These are phyloP conservation scores for Russula virescens DNA, from an alignment of 768 basidiomycete species.

Conservation along the genomic window DNA sequence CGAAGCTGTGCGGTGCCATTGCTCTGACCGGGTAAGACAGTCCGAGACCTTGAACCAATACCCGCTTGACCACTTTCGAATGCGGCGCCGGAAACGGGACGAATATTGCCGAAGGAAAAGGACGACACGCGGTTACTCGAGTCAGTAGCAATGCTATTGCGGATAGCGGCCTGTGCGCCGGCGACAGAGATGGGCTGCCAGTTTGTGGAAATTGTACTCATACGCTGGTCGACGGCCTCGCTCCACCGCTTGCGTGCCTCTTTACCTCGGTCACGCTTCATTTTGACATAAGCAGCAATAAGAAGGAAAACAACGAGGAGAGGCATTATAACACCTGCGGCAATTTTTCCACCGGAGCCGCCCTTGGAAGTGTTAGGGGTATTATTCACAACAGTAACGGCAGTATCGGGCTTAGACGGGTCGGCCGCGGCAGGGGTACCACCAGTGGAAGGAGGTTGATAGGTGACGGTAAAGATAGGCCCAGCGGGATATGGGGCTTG, in stretches of 20 bases:
- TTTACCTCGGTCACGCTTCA: slow-evolving; percentile 43
- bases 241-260: slow-evolving; percentile 56
- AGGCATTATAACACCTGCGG: slow-evolving; percentile 57
- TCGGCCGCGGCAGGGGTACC: slow-evolving; percentile 42
- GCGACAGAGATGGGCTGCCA: slow-evolving; percentile 69
- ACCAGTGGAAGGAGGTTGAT: slow-evolving; percentile 40
- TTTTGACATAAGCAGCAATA: slow-evolving; percentile 46
- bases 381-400: slow-evolving; percentile 36
- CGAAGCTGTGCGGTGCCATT: slow-evolving; percentile 42
- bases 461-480: slow-evolving; percentile 65
- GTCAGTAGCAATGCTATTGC: slow-evolving; percentile 55
- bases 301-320: slow-evolving; percentile 44
- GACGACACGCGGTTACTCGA: slow-evolving; percentile 38
- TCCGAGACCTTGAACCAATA: slow-evolving; percentile 32
- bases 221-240: slow-evolving; percentile 69
- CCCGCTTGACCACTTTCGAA: slow-evolving; percentile 43
- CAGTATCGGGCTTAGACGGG: slow-evolving; percentile 36
- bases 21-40: slow-evolving; percentile 25
- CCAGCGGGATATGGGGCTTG: slow-evolving; percentile 52
- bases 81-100: slow-evolving; percentile 39
- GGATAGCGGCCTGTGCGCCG: slow-evolving; percentile 69
- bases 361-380: slow-evolving; percentile 30
- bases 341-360: slow-evolving; percentile 50
- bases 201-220: slow-evolving; percentile 73
- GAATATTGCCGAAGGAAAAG: slow-evolving; percentile 56